phyloP scores from a whole-genome alignment of 768 basidiomycete species.

The Suillus brevipes region DNA sequence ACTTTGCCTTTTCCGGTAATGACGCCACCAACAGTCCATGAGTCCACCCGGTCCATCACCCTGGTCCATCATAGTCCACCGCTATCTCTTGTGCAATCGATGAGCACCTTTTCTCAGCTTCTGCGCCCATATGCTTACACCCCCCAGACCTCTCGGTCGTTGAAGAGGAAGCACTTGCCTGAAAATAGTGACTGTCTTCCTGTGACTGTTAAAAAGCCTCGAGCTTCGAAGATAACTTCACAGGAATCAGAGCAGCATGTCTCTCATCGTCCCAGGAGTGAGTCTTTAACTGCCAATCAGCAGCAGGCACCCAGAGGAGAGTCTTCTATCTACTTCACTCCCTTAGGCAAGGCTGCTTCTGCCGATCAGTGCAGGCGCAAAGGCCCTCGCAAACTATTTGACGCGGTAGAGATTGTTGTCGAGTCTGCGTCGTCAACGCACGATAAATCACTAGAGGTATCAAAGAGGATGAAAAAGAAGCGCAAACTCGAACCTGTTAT shows the following conservation, averaged over 20 bases:
- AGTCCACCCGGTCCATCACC: conserved; percentile 1
- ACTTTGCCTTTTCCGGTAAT: background rate
- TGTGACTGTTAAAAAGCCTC: conserved; percentile 1
- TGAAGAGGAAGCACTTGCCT: background rate
- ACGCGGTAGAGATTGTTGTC: conserved; percentile 21
- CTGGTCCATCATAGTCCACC: background rate
- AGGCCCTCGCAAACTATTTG: conserved; percentile 15
- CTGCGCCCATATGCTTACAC: conserved; percentile 17
- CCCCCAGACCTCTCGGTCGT: conserved; percentile 8
- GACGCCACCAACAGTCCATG: background rate
- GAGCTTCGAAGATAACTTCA: background rate
- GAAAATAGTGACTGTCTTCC: background rate
- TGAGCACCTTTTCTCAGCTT: conserved; percentile 11
- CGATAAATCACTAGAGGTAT: background rate
- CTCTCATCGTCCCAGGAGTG: background rate
- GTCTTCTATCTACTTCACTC: background rate
- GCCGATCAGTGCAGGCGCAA: background rate
- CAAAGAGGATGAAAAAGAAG: background rate
- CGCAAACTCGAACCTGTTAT: background rate
- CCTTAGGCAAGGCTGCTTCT: background rate
- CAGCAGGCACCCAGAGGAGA: background rate
- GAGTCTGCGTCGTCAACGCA: background rate
- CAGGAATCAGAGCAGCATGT: conserved; percentile 10
- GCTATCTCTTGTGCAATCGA: background rate
- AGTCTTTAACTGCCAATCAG: background rate